Base-by-base conservation (phyloP, 2,329 filamentous ascomycete genomes). In the Leptosphaerulina australis region DNA sequence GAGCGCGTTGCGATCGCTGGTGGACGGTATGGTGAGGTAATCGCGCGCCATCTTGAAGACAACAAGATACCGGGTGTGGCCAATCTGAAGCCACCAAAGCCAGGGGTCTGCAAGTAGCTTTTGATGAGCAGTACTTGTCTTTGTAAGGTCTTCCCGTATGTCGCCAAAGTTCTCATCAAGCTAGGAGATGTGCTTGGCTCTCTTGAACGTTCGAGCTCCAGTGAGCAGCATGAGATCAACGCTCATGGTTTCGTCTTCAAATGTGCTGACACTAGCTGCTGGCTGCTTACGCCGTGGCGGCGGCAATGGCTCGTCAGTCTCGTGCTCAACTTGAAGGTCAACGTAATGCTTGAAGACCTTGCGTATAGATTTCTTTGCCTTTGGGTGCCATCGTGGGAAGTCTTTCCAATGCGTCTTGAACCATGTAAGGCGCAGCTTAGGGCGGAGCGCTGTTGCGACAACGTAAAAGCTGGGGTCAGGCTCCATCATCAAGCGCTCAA, bases 11-110 rank as follows among this genome's bases (percentile, higher is more conserved):
- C 44, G 24, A 46, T 53, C 44, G 22, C 22, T 44, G 3, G 53
- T 56, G 14, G 33, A 18, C 17, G 35, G 53, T 17, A 53, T 40
- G 4, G 21, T 46, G 18, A 56, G 53, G 39, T 28, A 41, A 34
- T 56, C 21, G 8, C 43, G 24, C 6, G 53, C 49, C 6, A 56
- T 53, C 28, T 56, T 52, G 26, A 37, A 53, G 15, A 56, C 10
- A 18, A 46, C 14, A 14, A 18, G 49, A 14, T 56, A 56, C 17
- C 26, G 22, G 2, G 36, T 28, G 25, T 36, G 14, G 11, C 39
- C 29, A 4, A 48, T 14, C 35, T 47, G 10, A 12, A 50, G 34
- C 39, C 25, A 56, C 44, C 25, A 56, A 25, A 20, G n/a, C 37
- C 26, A 43, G 1, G 39, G 38, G 6, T 44, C 17, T 14, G 21